Conservation (phyloP, 2,329 filamentous ascomycete species). For the Aspergillus unguis region DNA sequence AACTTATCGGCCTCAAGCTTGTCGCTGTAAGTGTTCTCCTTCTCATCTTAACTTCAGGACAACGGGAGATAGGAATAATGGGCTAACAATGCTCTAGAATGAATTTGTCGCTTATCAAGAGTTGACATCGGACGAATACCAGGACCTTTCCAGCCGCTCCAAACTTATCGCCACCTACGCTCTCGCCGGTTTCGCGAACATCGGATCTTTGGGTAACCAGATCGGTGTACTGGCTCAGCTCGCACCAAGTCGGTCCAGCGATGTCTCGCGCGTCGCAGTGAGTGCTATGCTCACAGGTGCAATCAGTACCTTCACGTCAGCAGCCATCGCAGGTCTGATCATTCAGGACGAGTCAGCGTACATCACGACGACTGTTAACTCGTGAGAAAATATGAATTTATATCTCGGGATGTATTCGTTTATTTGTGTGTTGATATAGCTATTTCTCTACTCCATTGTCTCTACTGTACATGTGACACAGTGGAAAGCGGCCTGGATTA, state of each 20-base stretch:
- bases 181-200: constrained; percentile 78
- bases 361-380: constrained; percentile 1
- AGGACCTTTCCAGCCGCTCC: constrained; percentile 63
- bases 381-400: no score
- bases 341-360: constrained; percentile 52
- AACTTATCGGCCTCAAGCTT: constrained; percentile 80
- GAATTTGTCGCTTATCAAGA: constrained; percentile 70
- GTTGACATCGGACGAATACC: constrained; percentile 56
- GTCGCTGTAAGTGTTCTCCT: constrained; percentile 56
- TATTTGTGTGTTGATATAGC: background rate
- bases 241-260: constrained; percentile 67
- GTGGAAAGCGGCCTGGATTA: background rate
- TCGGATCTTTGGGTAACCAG: constrained; percentile 82
- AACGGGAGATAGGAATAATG: background rate
- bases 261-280: constrained; percentile 71
- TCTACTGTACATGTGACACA: background rate
- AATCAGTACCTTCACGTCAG: constrained; percentile 73
- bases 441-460: background rate
- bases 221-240: constrained; percentile 84
- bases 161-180: constrained; percentile 81
- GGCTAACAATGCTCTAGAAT: constrained; percentile 49
- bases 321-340: constrained; percentile 73
- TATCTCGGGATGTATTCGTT: background rate
- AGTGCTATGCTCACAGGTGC: constrained; percentile 76
- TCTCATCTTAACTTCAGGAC: background rate